Base-by-base conservation (phyloP, 2,329 filamentous ascomycete genomes). In the Achaetomium macrosporum region DNA sequence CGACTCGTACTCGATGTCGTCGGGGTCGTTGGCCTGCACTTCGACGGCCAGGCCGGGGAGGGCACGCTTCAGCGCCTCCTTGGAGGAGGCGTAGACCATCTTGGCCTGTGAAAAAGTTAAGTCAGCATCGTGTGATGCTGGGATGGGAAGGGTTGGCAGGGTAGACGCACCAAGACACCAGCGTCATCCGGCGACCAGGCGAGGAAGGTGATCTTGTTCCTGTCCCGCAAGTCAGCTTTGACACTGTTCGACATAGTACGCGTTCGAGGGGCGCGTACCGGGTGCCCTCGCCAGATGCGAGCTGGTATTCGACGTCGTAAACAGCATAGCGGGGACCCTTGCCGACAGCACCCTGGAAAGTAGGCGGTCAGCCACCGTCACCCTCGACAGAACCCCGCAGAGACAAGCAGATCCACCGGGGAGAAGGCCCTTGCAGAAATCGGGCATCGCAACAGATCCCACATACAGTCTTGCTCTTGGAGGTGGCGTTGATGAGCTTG, bases 11-110 rank as follows among this genome's bases (percentile, higher is more conserved):
- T 91, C 87, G 67, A 93, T 87, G 71, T 92, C 88, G 71, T 90
- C 86, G 62, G 75, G 72, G 71, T 92, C 88, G 76, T 91, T 91
- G 76, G 87, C 88, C 77, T 93, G 88, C 65, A 91, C 78, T 70
- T 92, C 88, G 64, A 77, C 74, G 57, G 85, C 85, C 63, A 92
- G 75, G 59, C 87, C 88, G 68, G 82, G 87, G 59, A 93, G 81
- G 47, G 86, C 73, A 71, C 85, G 84, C 81, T 90, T 92, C 63
- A 93, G 80, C 55, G 87, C 85, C 65, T 91, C 87, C 77, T 92
- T 93, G 72, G 88, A 93, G 48, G 88, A 88, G 64, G 88, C 87
- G 78, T 92, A 93, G 71, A 90, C 80, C 88, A 93, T 93, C 79
- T 90, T 90, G 73, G 85, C 79, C 88, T 90, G 49, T 16, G 30